These are phyloP conservation scores for Entomortierella parvispora DNA, from an alignment of 192 early-diverging fungal genomes.

Conservation along the genomic window DNA sequence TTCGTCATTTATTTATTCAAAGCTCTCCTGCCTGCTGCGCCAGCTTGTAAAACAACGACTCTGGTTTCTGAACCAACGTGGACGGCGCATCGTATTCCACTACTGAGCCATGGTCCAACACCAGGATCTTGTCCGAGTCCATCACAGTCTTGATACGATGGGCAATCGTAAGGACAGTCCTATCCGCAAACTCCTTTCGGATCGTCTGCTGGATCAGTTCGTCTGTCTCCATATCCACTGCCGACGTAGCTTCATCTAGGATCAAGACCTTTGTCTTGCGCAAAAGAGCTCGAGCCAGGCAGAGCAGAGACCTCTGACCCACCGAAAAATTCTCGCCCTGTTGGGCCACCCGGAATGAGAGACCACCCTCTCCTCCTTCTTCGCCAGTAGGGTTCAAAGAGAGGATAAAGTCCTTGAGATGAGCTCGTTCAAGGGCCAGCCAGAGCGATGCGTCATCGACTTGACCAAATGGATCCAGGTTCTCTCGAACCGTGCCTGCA, in stretches of 20 bases:
- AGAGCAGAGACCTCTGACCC: constrained; percentile 79
- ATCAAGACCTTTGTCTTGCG: constrained; percentile 23
- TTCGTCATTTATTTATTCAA: neutral
- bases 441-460: constrained; percentile 68
- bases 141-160: constrained; percentile 72
- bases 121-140: constrained; percentile 79
- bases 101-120: constrained; percentile 76
- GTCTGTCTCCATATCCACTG: too few species aligned
- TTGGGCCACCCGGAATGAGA: constrained; percentile 75
- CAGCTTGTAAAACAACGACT: constrained; percentile 56
- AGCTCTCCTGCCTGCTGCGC: constrained; percentile 21
- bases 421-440: constrained; percentile 69
- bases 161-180: constrained; percentile 67
- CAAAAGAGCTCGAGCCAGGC: constrained; percentile 72
- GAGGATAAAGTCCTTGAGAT: constrained; percentile 69
- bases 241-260: constrained; percentile 56
- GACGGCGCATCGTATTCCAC: constrained; percentile 74
- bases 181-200: constrained; percentile 42
- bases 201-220: constrained; percentile 55
- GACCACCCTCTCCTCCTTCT: too few species aligned
- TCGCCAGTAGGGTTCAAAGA: too few species aligned
- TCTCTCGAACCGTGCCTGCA: constrained; percentile 63
- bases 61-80: constrained; percentile 60
- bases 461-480: constrained; percentile 63
- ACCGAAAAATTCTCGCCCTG: constrained; percentile 86